Evolutionary conservation across 1,139 yeast genomes (phyloP).

Genomic region (Sugiyamaella castrensis): DNA sequence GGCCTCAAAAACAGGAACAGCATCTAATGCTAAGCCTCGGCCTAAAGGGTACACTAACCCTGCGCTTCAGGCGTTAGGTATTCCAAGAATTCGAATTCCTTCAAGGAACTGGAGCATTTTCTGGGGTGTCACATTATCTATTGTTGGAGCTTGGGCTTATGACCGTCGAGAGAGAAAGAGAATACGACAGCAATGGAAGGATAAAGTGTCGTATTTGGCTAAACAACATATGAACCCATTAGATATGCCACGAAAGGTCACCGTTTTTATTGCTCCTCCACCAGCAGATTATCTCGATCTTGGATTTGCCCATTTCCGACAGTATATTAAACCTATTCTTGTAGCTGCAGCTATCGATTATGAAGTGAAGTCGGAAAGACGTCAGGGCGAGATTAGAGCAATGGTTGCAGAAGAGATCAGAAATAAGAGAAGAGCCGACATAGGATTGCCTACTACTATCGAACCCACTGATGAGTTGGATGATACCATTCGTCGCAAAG

Average conservation of each 20-base stretch:
- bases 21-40: constrained; percentile 5
- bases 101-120: constrained; percentile 92
- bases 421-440: constrained; percentile 51
- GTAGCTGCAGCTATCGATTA: constrained; percentile 86
- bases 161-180: constrained; percentile 73
- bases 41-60: constrained; percentile 70
- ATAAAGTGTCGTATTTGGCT: constrained; percentile 53
- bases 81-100: constrained; percentile 73
- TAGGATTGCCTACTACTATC: constrained; percentile 28
- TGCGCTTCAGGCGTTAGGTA: constrained; percentile 84
- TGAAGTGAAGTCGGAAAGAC: constrained; percentile 62
- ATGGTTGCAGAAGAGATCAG: constrained; percentile 82
- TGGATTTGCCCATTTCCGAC: constrained; percentile 69
- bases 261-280: constrained; percentile 89
- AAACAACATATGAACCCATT: constrained; percentile 45
- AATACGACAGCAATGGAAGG: constrained; percentile 66
- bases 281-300: constrained; percentile 88
- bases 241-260: constrained; percentile 68
- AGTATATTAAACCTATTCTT: constrained; percentile 81
- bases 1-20: neutral
- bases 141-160: constrained; percentile 72
- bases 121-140: constrained; percentile 64
- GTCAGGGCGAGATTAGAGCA: constrained; percentile 86
- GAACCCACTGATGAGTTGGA: constrained; percentile 33
- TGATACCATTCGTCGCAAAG: constrained; percentile 27